phyloP scores from a whole-genome alignment of 1,284 basidiomycete genomes.

The Lignosus rhinocerotis region DNA sequence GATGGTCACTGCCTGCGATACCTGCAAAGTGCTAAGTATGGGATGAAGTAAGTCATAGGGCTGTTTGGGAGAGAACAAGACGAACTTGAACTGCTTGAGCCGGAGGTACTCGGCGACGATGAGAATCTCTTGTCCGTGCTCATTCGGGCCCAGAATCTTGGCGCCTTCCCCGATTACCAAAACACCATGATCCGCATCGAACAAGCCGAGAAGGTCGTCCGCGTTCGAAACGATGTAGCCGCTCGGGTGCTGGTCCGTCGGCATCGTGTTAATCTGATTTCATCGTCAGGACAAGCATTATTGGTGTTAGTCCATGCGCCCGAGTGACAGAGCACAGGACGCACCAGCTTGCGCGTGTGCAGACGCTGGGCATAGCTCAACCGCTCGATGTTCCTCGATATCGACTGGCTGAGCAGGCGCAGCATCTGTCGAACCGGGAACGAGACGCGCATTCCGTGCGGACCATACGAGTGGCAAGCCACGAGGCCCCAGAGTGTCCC shows the following conservation, averaged over 20 bases:
- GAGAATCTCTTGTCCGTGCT: constrained; percentile 84
- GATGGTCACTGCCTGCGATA: constrained; percentile 66
- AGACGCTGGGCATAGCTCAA: constrained; percentile 80
- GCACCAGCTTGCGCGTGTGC: constrained; percentile 73
- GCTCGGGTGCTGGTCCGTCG: constrained; percentile 72
- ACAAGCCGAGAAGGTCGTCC: constrained; percentile 79
- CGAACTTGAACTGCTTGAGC: constrained; percentile 71
- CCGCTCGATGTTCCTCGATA: constrained; percentile 84
- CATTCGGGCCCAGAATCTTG: constrained; percentile 81
- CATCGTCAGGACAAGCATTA: not conserved
- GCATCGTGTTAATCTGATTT: constrained; percentile 75
- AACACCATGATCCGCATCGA: constrained; percentile 85
- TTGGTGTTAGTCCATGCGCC: constrained; percentile 11
- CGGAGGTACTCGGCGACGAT: constrained; percentile 86
- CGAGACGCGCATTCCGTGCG: constrained; percentile 79
- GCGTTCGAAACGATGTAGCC: constrained; percentile 89
- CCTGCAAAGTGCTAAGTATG: constrained; percentile 50
- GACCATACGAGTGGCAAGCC: constrained; percentile 82
- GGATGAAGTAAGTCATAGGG: not conserved
- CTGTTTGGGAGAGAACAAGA: constrained; percentile 10
- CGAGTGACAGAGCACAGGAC: not conserved
- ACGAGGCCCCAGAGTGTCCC: constrained; percentile 86
- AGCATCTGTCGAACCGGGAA: constrained; percentile 86
- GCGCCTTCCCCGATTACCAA: constrained; percentile 86
- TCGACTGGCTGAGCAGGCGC: constrained; percentile 78